These are phyloP conservation scores for Colletotrichum gloeosporioides DNA, from an alignment of 2,329 filamentous ascomycete species.

Conservation along the genomic window DNA sequence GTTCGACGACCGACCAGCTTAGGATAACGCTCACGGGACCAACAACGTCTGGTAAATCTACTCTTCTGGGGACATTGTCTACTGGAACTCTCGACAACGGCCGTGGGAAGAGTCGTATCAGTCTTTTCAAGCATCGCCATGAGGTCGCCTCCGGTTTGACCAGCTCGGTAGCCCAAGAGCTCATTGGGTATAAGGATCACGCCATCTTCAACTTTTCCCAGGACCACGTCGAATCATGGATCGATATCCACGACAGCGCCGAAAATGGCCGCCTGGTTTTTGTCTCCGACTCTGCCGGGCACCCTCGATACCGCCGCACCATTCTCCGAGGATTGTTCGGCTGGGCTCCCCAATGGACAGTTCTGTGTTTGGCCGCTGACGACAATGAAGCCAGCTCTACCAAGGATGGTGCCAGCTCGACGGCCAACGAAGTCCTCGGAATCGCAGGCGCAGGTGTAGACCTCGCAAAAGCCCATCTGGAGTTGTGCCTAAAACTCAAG, in stretches of 20 bases:
- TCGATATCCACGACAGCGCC: conserved; percentile 85
- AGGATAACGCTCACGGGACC: conserved; percentile 88
- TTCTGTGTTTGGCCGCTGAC: conserved; percentile 86
- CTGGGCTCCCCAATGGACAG: conserved; percentile 93
- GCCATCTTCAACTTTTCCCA: conserved; percentile 82
- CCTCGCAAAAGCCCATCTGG: conserved; percentile 79
- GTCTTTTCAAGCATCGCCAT: conserved; percentile 89
- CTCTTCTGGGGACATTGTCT: conserved; percentile 84
- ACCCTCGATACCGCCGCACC: conserved; percentile 87
- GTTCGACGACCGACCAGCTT: conserved; percentile 73
- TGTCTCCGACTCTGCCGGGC: conserved; percentile 89
- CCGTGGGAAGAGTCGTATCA: conserved; percentile 85
- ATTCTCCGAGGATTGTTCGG: conserved; percentile 89
- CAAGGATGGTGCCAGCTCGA: conserved; percentile 47
- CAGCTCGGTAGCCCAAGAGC: conserved; percentile 91
- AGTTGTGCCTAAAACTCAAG: conserved; percentile 81
- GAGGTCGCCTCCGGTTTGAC: conserved; percentile 92
- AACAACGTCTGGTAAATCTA: conserved; percentile 92
- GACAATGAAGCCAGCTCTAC: conserved; percentile 55
- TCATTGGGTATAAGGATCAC: conserved; percentile 78
- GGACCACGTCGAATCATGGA: conserved; percentile 89
- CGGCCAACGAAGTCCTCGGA: conserved; percentile 56
- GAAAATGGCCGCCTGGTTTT: conserved; percentile 81
- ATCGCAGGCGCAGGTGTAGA: conserved; percentile 66
- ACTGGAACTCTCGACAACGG: conserved; percentile 92